These are phyloP conservation scores for Fusarium mexicanum DNA, from an alignment of 2,329 filamentous ascomycete genomes.

Conservation along the genomic window DNA sequence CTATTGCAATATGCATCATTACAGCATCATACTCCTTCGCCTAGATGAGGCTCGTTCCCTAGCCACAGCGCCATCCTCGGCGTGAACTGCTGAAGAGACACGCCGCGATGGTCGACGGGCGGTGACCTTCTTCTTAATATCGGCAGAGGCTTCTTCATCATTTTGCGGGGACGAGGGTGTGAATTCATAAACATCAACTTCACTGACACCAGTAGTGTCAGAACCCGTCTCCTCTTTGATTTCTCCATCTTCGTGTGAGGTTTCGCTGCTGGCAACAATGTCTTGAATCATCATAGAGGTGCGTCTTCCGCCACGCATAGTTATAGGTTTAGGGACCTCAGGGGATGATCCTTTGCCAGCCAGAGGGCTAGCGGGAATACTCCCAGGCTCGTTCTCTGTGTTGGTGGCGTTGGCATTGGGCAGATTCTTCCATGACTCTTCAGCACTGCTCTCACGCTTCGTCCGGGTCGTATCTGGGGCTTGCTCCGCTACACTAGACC, in stretches of 20 bases:
- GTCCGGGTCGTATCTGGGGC: conserved; percentile 41
- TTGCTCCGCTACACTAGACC: conserved; percentile 51
- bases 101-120: conserved; percentile 52
- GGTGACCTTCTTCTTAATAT: conserved; percentile 36
- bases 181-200: conserved; percentile 66
- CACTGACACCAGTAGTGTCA: conserved; percentile 40
- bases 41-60: conserved; percentile 51
- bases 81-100: conserved; percentile 51
- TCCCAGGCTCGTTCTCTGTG: conserved; percentile 28
- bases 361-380: conserved; percentile 53
- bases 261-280: conserved; percentile 9
- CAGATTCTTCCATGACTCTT: conserved; percentile 47
- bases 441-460: conserved; percentile 48
- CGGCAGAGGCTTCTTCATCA: conserved; percentile 44
- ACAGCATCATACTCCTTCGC: conserved; percentile 69
- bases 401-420: conserved; percentile 19
- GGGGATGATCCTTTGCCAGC: conserved; percentile 50
- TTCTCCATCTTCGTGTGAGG: conserved; percentile 17
- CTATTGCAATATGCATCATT: conserved; percentile 44
- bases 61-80: conserved; percentile 47
- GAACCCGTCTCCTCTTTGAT: conserved; percentile 25
- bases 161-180: conserved; percentile 56
- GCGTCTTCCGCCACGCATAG: conserved; percentile 55
- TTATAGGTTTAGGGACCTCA: conserved; percentile 47
- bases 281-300: conserved; percentile 45